Conservation (phyloP, 2,329 filamentous ascomycete genomes). For the Teratosphaeria pseudoeucalypti region DNA sequence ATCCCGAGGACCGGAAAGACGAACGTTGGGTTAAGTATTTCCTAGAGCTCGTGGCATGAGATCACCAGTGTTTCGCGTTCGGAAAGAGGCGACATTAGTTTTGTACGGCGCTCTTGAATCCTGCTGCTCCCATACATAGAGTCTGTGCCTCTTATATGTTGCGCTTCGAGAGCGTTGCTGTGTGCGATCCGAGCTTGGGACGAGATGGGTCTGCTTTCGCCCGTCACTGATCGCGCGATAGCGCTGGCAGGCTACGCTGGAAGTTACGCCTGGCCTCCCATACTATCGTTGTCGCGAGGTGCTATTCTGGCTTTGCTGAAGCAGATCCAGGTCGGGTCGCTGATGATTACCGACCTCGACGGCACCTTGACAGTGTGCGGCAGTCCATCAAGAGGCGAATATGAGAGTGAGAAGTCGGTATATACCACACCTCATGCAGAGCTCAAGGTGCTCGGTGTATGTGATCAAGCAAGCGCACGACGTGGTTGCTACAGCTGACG, state of each 20-base stretch:
- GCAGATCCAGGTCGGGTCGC: slow-evolving; percentile 36
- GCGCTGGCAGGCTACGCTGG: slow-evolving; percentile 33
- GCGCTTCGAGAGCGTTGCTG: not conserved
- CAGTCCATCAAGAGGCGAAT: slow-evolving; percentile 27
- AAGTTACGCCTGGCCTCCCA: slow-evolving; percentile 38
- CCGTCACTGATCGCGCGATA: slow-evolving; percentile 28
- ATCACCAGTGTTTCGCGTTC: not conserved
- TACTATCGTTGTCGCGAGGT: slow-evolving; percentile 36
- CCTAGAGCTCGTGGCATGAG: not conserved
- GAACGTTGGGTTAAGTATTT: not conserved
- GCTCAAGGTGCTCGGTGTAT: slow-evolving; percentile 43
- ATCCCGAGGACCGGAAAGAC: not conserved
- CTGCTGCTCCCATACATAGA: not conserved
- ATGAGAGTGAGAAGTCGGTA: slow-evolving; percentile 27
- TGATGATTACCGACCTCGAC: slow-evolving; percentile 35
- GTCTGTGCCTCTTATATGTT: not conserved
- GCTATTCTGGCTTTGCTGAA: slow-evolving; percentile 36
- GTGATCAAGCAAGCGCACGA: not conserved
- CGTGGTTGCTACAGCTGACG: not conserved
- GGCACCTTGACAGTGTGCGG: slow-evolving; percentile 34
- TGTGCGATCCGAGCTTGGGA: not conserved
- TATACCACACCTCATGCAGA: slow-evolving; percentile 39
- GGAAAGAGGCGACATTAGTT: not conserved
- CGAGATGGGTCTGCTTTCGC: slow-evolving; percentile 24
- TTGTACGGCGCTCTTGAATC: not conserved